phyloP scores from a whole-genome alignment of 345 rosid species.

The Punica granatum region DNA sequence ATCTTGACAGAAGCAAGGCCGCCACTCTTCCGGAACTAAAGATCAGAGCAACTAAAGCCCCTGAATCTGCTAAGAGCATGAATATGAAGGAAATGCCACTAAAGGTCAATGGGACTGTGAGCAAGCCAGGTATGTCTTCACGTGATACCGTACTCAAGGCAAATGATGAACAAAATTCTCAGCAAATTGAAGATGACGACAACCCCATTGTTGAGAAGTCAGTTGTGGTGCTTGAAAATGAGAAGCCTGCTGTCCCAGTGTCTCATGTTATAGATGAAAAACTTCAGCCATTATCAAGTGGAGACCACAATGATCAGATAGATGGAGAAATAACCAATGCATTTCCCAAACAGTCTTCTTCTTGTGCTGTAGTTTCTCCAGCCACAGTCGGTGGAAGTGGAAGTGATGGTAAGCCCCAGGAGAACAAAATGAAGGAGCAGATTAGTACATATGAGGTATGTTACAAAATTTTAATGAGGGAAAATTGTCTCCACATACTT shows the following conservation, averaged over 20 bases:
- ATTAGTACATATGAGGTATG: constrained; percentile 31
- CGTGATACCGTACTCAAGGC: constrained; percentile 23
- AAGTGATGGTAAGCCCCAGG: neutral
- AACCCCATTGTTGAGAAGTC: constrained; percentile 56
- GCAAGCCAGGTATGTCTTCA: constrained; percentile 11
- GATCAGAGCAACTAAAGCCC: constrained; percentile 37
- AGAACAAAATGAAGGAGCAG: constrained; percentile 16
- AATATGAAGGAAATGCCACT: constrained; percentile 22
- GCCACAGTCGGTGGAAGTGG: constrained; percentile 2
- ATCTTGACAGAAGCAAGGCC: constrained; percentile 65
- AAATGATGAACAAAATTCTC: constrained; percentile 24
- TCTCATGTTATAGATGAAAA: constrained; percentile 28
- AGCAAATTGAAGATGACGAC: constrained; percentile 46
- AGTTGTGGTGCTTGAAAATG: constrained; percentile 57
- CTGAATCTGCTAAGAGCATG: constrained; percentile 28
- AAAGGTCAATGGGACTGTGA: constrained; percentile 24
- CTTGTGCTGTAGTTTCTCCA: constrained; percentile 25
- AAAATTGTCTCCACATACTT: neutral
- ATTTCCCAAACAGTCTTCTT: constrained; percentile 16
- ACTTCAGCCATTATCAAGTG: constrained; percentile 21
- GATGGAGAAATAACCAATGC: constrained; percentile 21
- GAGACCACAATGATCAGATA: constrained; percentile 19
- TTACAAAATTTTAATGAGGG: neutral
- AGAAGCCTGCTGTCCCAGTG: constrained; percentile 34
- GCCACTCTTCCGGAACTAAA: constrained; percentile 81